A percentile compares a stretch with the other conserved stretches of the same genome.
Conservation (phyloP, 1,284 basidiomycete species). For the Amylostereum areolatum region DNA sequence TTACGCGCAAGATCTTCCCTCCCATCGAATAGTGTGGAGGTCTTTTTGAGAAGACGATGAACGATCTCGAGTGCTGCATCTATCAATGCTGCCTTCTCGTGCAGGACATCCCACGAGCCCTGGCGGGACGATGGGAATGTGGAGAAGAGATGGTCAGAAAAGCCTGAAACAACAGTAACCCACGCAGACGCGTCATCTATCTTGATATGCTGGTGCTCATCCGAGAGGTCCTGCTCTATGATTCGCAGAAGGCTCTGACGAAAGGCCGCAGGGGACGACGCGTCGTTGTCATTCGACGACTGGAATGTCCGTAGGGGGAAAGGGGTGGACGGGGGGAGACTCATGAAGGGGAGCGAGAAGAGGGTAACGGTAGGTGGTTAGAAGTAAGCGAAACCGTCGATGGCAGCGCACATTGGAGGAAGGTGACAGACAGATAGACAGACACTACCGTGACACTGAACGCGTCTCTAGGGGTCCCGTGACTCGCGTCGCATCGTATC, state of each 20-base stretch:
- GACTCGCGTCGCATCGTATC: not conserved
- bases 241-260: conserved; percentile 38
- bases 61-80: conserved; percentile 50
- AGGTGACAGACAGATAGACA: no score
- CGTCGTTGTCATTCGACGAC: conserved; percentile 21
- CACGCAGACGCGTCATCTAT: conserved; percentile 24
- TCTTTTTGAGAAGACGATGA: conserved; percentile 37
- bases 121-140: conserved; percentile 40
- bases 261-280: conserved; percentile 38
- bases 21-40: conserved; percentile 45
- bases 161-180: conserved; percentile 39
- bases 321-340: conserved; percentile 24
- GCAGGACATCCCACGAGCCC: conserved; percentile 44
- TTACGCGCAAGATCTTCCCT: conserved; percentile 38
- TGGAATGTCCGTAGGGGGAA: conserved; percentile 35
- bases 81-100: conserved; percentile 52
- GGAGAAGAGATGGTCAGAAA: conserved; percentile 46
- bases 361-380: no score
- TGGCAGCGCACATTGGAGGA: no score
- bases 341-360: conserved; percentile 16
- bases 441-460: no score
- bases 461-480: no score
- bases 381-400: no score
- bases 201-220: conserved; percentile 18
- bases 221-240: conserved; percentile 28